Evolutionary conservation across 1,284 basidiomycete genomes (phyloP).

Genomic region (Ganoderma boninense): DNA sequence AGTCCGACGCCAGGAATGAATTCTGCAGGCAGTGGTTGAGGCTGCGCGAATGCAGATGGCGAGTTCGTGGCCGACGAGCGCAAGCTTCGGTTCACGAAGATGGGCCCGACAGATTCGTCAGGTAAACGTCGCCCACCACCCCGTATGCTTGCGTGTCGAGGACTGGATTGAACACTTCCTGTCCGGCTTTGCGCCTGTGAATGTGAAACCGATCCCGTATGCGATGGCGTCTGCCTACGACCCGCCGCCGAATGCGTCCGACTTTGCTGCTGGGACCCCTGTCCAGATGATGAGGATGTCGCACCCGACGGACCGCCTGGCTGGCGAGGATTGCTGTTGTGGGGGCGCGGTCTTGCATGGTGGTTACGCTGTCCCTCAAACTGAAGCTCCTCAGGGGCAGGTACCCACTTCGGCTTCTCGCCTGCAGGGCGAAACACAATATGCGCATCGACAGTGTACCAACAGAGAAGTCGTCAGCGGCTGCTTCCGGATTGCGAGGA

Average conservation of each 20-base stretch:
- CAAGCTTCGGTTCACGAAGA: slow-evolving; percentile 31
- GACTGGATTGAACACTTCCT: slow-evolving; percentile 54
- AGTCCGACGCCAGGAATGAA: slow-evolving; percentile 23
- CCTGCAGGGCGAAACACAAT: slow-evolving; percentile 40
- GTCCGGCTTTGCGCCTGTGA: slow-evolving; percentile 51
- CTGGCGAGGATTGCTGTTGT: slow-evolving; percentile 24
- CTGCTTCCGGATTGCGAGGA: slow-evolving; percentile 4
- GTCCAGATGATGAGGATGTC: slow-evolving; percentile 35
- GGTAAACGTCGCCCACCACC: slow-evolving; percentile 38
- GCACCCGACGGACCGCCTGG: slow-evolving; percentile 19
- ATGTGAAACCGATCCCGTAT: slow-evolving; percentile 46
- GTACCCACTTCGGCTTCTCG: slow-evolving; percentile 69
- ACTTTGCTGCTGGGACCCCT: slow-evolving; percentile 45
- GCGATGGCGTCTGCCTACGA: slow-evolving; percentile 32
- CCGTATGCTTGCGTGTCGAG: slow-evolving; percentile 42
- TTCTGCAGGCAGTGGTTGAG: slow-evolving; percentile 32
- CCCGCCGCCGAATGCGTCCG: slow-evolving; percentile 40
- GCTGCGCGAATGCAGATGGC: slow-evolving; percentile 33
- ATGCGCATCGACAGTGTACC: slow-evolving; percentile 21
- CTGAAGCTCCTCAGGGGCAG: slow-evolving; percentile 62
- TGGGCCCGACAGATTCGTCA: slow-evolving; percentile 30
- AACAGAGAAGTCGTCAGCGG: slow-evolving; percentile 25
- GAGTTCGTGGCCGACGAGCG: slow-evolving; percentile 39
- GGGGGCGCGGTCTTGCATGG: slow-evolving; percentile 33
- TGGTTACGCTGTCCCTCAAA: slow-evolving; percentile 44